phyloP scores from a whole-genome alignment of 192 early-diverging fungal genomes.

The Umbelopsis isabellina region DNA sequence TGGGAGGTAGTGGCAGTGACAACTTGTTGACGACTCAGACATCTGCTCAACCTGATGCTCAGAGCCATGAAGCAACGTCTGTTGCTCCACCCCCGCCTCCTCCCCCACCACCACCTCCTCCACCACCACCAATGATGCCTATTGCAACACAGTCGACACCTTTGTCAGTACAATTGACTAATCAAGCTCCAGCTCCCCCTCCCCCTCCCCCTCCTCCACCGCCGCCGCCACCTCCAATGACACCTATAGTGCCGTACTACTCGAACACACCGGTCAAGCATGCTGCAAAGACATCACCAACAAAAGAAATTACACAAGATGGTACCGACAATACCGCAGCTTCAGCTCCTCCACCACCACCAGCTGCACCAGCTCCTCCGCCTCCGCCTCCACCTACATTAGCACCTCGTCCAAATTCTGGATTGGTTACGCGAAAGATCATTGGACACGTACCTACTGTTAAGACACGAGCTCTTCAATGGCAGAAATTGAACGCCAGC shows the following conservation, averaged over 20 bases:
- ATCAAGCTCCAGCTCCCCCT: background rate
- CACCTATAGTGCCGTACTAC: slow-evolving; percentile 24
- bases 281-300: background rate
- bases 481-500: slow-evolving; percentile 37
- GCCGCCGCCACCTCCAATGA: slow-evolving; percentile 26
- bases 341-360: slow-evolving; percentile 18
- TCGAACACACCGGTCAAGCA: background rate
- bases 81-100: slow-evolving; percentile 41
- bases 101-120: slow-evolving; percentile 2
- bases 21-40: background rate
- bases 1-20: background rate
- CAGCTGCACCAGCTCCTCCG: slow-evolving; percentile 21
- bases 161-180: background rate
- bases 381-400: slow-evolving; percentile 33
- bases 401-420: slow-evolving; percentile 8
- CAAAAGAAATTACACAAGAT: too few species aligned
- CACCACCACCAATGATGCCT: slow-evolving; percentile 30
- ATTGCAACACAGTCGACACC: slow-evolving; percentile 11
- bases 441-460: slow-evolving; percentile 30
- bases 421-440: slow-evolving; percentile 22
- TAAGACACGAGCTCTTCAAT: slow-evolving; percentile 36
- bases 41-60: background rate
- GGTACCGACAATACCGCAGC: background rate
- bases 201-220: slow-evolving; percentile 23
- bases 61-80: background rate